Conservation (phyloP, 768 basidiomycete genomes). For the Suillus subalutaceus region DNA sequence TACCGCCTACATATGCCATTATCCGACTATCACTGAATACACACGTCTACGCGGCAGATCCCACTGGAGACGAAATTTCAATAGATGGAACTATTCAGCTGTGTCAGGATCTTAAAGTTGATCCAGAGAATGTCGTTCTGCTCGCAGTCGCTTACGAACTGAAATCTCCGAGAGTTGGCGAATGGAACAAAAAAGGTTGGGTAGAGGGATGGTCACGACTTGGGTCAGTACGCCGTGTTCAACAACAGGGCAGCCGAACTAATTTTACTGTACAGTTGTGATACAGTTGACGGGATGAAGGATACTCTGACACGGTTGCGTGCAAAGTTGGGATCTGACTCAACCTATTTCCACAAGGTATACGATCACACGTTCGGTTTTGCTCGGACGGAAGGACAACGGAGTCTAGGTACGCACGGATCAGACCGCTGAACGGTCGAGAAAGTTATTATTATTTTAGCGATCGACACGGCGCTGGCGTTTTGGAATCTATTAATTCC, state of each 20-base stretch:
- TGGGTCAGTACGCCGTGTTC: slow-evolving; percentile 48
- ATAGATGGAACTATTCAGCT: slow-evolving; percentile 82
- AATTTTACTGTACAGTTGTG: slow-evolving; percentile 47
- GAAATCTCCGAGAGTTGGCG: slow-evolving; percentile 71
- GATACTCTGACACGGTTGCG: slow-evolving; percentile 55
- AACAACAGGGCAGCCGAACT: slow-evolving; percentile 5
- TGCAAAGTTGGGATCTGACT: slow-evolving; percentile 61
- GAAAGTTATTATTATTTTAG: slow-evolving; percentile 35
- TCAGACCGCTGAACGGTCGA: not conserved
- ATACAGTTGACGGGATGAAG: slow-evolving; percentile 66
- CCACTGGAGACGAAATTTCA: slow-evolving; percentile 62
- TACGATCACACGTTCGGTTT: slow-evolving; percentile 85
- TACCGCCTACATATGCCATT: slow-evolving; percentile 12
- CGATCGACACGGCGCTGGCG: slow-evolving; percentile 68
- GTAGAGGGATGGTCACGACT: slow-evolving; percentile 77
- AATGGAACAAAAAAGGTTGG: slow-evolving; percentile 76
- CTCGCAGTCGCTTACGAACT: slow-evolving; percentile 82
- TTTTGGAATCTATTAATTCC: slow-evolving; percentile 82
- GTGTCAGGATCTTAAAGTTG: slow-evolving; percentile 67
- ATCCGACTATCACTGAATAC: slow-evolving; percentile 5
- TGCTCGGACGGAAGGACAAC: slow-evolving; percentile 72
- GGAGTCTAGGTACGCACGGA: slow-evolving; percentile 65
- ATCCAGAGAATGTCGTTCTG: slow-evolving; percentile 82
- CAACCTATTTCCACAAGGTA: slow-evolving; percentile 73
- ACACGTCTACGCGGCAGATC: slow-evolving; percentile 40